These are phyloP conservation scores for Trametes gibbosa DNA, from an alignment of 768 basidiomycete genomes.

Conservation along the genomic window DNA sequence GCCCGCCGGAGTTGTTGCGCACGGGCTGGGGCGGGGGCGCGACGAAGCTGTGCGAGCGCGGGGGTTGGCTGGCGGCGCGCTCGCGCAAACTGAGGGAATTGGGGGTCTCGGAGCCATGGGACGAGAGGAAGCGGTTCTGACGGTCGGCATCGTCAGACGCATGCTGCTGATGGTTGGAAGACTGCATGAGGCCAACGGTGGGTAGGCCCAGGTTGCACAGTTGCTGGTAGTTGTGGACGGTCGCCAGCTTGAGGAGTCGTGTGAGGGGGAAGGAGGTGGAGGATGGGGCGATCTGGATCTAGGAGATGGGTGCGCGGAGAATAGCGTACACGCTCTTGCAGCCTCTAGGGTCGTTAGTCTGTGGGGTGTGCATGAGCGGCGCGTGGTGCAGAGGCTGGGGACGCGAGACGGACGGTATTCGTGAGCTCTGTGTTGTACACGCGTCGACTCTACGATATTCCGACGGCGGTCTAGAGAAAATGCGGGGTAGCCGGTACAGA, in stretches of 20 bases:
- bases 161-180: slow-evolving; percentile 33
- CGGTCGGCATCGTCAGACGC: slow-evolving; percentile 54
- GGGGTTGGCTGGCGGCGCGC: slow-evolving; percentile 70
- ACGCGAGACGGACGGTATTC: slow-evolving; percentile 15
- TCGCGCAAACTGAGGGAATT: slow-evolving; percentile 49
- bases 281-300: slow-evolving; percentile 11
- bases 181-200: slow-evolving; percentile 33
- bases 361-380: background rate
- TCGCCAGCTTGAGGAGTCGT: slow-evolving; percentile 25
- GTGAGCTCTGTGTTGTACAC: slow-evolving; percentile 21
- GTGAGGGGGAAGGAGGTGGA: slow-evolving; percentile 10
- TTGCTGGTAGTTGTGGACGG: slow-evolving; percentile 27
- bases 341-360: slow-evolving; percentile 26
- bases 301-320: slow-evolving; percentile 20
- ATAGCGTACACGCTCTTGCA: slow-evolving; percentile 19
- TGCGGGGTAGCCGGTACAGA: slow-evolving; percentile 10
- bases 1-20: slow-evolving; percentile 48
- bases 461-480: slow-evolving; percentile 14
- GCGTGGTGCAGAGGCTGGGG: background rate
- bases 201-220: slow-evolving; percentile 25
- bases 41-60: slow-evolving; percentile 49
- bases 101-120: slow-evolving; percentile 39
- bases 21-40: slow-evolving; percentile 51
- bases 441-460: slow-evolving; percentile 16
- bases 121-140: slow-evolving; percentile 54